Conservation (phyloP, 176 grass and related monocot species). For the bread wheat (Triticum aestivum) region DNA sequence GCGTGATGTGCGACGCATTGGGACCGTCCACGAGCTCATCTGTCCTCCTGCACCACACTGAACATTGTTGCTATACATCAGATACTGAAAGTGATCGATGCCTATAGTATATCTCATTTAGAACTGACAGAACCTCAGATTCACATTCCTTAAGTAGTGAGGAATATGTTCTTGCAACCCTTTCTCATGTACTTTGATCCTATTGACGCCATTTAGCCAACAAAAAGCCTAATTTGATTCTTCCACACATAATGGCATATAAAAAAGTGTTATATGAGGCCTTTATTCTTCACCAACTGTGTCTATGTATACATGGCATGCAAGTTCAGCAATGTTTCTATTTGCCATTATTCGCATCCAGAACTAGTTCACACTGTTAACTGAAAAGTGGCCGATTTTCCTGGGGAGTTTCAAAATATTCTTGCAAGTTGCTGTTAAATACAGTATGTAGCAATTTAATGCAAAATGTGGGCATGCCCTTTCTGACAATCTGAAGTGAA, state of each 20-base stretch:
- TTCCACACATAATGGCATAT: neutral
- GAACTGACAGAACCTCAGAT: neutral
- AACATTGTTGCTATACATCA: neutral
- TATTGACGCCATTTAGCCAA: neutral
- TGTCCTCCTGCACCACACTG: constrained; percentile 98
- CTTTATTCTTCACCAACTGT: constrained; percentile 20
- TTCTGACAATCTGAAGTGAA: neutral
- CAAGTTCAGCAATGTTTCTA: neutral
- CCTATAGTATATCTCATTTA: constrained; percentile 1
- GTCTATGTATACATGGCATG: neutral
- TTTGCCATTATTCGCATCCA: neutral
- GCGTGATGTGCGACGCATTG: constrained; percentile 89
- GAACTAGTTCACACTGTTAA: neutral
- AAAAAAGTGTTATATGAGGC: neutral
- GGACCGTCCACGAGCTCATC: constrained; percentile 95
- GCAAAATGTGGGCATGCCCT: neutral
- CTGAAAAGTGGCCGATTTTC: neutral
- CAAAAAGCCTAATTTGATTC: neutral
- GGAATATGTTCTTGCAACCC: constrained; percentile 24
- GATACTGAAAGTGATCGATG: neutral
- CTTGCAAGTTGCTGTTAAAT: neutral
- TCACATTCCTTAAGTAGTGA: neutral
- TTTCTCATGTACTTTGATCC: constrained; percentile 11
- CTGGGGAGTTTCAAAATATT: neutral
- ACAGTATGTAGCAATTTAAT: neutral